Base-by-base conservation (phyloP, 371 early-diverging fungal genomes). In the Enterospora canceri region DNA sequence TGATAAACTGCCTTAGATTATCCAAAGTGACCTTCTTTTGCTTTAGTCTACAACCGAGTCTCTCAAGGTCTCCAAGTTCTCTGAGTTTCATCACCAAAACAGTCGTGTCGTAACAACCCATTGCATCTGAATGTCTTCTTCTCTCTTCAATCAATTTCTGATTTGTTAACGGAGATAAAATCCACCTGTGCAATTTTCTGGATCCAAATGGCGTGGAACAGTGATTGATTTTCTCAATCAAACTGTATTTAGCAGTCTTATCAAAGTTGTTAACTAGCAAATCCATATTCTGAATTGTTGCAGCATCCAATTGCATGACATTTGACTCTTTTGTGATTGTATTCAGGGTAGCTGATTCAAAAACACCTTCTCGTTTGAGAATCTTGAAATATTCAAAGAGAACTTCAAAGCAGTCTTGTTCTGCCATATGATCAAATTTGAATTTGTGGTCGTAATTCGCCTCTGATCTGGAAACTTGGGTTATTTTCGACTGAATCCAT, bases 281-380 rank as follows among this genome's bases (percentile, higher is more conserved):
- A 70, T 94, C 94, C 34, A 97, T 78, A 71, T 94, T 94, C 33
- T 85, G 78, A 21, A 97, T 78, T 0, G 94, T 90, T 63, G 89
- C 89, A 0, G 92, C 92, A 71, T 97, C 96, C 32, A 97, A 82
- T 0, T 90, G 83, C 29, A 95, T 78, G 0, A 85, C 84, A 0
- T 83, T 77, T 1, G 77, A 73, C 34, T 83, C 78, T 15, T 35
- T 54, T 8, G 65, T 58, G 29, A 77, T 49, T 21, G 34, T 46
- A 3, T 47, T 19, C 55, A 77, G 49, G 34, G 34, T 28, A 29
- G 68, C 54, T 46, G 29, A 54, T 30, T 70, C 51, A 24, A 70
- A 54, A 48, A 53, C 50, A 58, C 48, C 19, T 32, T 55, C 59
- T 26, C 78, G 19, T 28, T 62, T 66, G 29, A 77, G 55, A 26